phyloP scores from a whole-genome alignment of 805 yeast genomes.

The Saccharomycodes ludwigii region DNA sequence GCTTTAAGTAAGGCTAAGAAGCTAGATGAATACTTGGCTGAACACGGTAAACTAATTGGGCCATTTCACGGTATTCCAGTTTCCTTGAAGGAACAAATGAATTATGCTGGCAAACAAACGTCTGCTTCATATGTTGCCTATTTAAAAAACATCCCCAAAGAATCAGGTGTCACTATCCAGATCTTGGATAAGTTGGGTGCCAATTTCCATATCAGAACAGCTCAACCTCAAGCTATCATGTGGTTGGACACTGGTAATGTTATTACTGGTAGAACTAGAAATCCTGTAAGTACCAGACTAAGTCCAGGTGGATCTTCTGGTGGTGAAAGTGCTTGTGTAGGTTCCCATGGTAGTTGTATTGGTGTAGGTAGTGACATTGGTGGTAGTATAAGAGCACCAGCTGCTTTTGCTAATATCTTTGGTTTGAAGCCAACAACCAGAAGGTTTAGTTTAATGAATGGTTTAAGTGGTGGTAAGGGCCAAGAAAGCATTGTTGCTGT shows the following conservation, averaged over 20 bases:
- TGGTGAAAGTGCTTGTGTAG: constrained; percentile 58
- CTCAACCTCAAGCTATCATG: constrained; percentile 61
- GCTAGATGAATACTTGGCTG: constrained; percentile 37
- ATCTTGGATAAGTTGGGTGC: constrained; percentile 43
- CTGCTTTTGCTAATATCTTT: constrained; percentile 48
- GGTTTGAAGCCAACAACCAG: constrained; percentile 55
- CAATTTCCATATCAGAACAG: constrained; percentile 51
- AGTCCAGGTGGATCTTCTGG: constrained; percentile 67
- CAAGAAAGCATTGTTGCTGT: constrained; percentile 56
- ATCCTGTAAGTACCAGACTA: constrained; percentile 43
- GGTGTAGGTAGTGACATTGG: constrained; percentile 67
- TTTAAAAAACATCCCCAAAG: constrained; percentile 34
- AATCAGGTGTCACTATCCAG: constrained; percentile 36
- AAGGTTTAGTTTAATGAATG: constrained; percentile 31
- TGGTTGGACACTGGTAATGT: constrained; percentile 52
- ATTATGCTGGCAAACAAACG: constrained; percentile 39
- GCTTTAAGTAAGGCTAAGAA: constrained; percentile 46
- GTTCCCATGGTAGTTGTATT: constrained; percentile 44
- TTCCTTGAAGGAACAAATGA: constrained; percentile 55
- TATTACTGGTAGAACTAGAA: constrained; percentile 46
- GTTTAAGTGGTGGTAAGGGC: constrained; percentile 45
- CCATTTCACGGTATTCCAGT: constrained; percentile 62
- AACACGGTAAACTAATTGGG: constrained; percentile 43
- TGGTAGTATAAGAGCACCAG: constrained; percentile 57
- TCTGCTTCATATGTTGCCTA: constrained; percentile 48